These are phyloP conservation scores for Cryptococcus sp. DNA, from an alignment of 1,284 basidiomycete species.

Conservation along the genomic window DNA sequence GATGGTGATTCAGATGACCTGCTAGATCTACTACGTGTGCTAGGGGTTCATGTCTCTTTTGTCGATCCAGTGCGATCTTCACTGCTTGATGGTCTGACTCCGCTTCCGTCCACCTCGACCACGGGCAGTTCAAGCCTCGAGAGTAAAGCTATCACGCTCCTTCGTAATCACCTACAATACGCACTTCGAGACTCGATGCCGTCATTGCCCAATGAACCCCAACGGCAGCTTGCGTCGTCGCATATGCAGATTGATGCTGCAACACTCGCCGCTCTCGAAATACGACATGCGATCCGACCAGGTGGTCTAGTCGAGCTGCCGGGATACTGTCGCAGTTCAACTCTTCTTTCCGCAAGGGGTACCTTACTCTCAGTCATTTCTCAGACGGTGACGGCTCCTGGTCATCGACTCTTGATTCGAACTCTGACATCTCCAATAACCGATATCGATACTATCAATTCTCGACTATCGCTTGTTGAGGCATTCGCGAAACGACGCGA, in stretches of 20 bases:
- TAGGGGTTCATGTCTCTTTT: slow-evolving; percentile 40
- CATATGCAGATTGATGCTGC: slow-evolving; percentile 87
- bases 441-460: slow-evolving; percentile 64
- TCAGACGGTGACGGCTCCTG: slow-evolving; percentile 73
- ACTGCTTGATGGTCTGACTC: neutral
- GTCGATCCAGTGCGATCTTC: slow-evolving; percentile 18
- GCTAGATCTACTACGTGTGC: slow-evolving; percentile 25
- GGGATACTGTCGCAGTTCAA: neutral
- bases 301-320: slow-evolving; percentile 54
- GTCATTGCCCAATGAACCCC: slow-evolving; percentile 51
- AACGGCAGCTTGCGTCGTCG: slow-evolving; percentile 56
- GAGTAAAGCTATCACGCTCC: slow-evolving; percentile 58
- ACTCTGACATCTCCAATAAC: slow-evolving; percentile 62
- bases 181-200: slow-evolving; percentile 73
- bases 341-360: slow-evolving; percentile 42
- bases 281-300: slow-evolving; percentile 69
- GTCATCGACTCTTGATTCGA: slow-evolving; percentile 63
- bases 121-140: slow-evolving; percentile 48
- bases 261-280: slow-evolving; percentile 83
- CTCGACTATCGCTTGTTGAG: slow-evolving; percentile 73
- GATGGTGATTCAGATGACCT: slow-evolving; percentile 7
- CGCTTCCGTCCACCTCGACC: neutral
- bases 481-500: slow-evolving; percentile 64
- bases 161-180: slow-evolving; percentile 64
- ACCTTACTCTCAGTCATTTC: slow-evolving; percentile 74